These are phyloP conservation scores for Adansonia rubrostipa DNA, from an alignment of 441 rosid genomes.

Conservation along the genomic window DNA sequence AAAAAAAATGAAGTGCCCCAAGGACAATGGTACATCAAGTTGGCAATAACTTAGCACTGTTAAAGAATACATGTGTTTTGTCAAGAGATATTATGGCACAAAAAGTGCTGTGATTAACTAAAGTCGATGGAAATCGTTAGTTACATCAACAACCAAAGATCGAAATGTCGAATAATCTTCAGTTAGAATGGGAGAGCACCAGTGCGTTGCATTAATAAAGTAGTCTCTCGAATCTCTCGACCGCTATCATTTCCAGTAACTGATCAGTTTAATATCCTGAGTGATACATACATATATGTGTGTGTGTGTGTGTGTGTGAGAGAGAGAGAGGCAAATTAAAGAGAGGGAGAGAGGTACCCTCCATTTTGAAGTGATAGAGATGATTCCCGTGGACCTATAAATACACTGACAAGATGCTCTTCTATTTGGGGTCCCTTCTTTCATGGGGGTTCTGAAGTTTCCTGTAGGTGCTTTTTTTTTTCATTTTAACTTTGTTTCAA, in stretches of 20 bases:
- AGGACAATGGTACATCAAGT: not conserved
- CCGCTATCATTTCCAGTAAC: constrained; percentile 31
- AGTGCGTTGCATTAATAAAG: constrained; percentile 25
- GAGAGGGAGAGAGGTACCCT: too few relatives aligned
- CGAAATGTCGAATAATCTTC: constrained; percentile 42
- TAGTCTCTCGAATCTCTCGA: constrained; percentile 32
- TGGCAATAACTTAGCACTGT: not conserved
- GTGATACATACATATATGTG: too few relatives aligned
- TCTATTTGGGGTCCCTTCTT: constrained; percentile 35
- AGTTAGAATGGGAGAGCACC: constrained; percentile 14
- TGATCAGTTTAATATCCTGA: not conserved
- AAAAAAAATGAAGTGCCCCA: not conserved
- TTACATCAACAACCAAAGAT: constrained; percentile 31
- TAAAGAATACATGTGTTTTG: not conserved
- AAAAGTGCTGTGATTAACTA: not conserved
- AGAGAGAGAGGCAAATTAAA: not conserved
- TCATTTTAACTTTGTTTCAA: constrained; percentile 18
- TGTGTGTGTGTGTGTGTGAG: not conserved
- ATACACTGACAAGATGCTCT: constrained; percentile 32
- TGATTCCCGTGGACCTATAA: constrained; percentile 46
- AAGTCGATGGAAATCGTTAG: not conserved
- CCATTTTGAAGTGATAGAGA: constrained; percentile 41
- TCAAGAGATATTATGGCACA: not conserved
- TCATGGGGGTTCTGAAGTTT: constrained; percentile 18
- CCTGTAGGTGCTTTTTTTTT: not conserved